Evolutionary conservation across 208 protist genomes (phyloP), one percentile per base, ranked within the genome.

Genomic region (Acanthamoeba castellanii): DNA sequence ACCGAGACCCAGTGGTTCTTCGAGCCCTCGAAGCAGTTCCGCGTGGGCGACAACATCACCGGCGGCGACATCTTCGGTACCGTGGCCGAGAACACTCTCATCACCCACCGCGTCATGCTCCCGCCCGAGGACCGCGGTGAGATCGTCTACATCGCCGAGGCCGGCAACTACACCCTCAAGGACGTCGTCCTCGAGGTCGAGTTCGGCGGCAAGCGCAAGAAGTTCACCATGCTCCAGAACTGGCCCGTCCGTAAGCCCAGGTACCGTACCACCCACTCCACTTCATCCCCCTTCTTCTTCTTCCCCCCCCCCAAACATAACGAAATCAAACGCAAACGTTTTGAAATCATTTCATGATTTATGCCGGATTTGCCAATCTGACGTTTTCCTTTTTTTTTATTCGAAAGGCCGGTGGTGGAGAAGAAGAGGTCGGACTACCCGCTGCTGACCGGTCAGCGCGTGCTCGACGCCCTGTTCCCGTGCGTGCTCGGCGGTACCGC

Each of bases 401-500:
- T 22, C 9, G 16, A 30, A 4, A 70, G 68, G 30, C 90, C 99
- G 22, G 98, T 99, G 61, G 97, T 98, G 27, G 96, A 99, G 84
- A 99, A 99, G 98, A 97, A 99, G 74, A 97, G 98, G 16, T 98
- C 98, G 92, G 98, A 99, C 95, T 96, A 98, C 93, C 99, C 99
- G 27, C 97, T 99, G 57, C 98, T 99, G 32, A 99, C 99, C 37
- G 99, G 99, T 93, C 99, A 99, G 98, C 98, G 99, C 96, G 99
- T 99, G 52, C 98, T 99, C 30, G 99, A 99, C 96, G 98, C 99
- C 20, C 98, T 99, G 20, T 99, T 99, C 98, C 99, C 99, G 61
- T 98, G 98, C 42, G 99, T 99, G 27, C 99, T 99, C 96, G 99
- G 99, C 90, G 99, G 99, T 93, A 99, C 99, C 42, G 99, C 99